Evolutionary conservation across 2,329 filamentous ascomycete species (phyloP), one percentile per base, ranked within the genome.

Genomic region (Penicillium digitatum): DNA sequence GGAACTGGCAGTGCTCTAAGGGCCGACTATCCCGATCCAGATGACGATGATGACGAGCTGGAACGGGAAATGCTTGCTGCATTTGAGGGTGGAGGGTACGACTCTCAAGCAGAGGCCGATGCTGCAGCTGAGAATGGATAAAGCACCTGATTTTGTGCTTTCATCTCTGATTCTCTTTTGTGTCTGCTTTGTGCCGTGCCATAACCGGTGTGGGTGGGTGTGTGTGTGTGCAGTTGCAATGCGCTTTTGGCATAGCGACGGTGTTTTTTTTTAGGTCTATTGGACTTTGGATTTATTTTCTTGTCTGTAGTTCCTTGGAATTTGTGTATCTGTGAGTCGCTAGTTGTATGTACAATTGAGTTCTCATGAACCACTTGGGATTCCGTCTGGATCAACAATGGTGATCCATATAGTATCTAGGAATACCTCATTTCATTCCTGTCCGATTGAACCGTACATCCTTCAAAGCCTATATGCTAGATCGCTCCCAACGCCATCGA

Each of bases 21-120:
- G 47, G 68, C 65, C 26, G 67, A 49, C 2, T 57, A 62, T 27
- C 60, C 61, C 0, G 66, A 69, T 18, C 66, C 69, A 2, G 69
- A 71, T 34, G 75, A 77, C 18, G 77, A 77, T 8, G 75, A 80
- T 10, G 77, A 78, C 54, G 77, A 76, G 47, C 63, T 79, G 22
- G 77, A 79, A 55, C 70, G 72, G 35, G 84, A 86, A 63, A 76
- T 88, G 67, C 74, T 85, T 64, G 83, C 83, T 1, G 84, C 82
- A 60, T 74, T 86, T 60, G 82, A 84, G 52, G 74, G 73, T 22
- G 68, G 62, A 5, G 68, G 64, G 11, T 70, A 74, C 46, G 74
- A 72, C 34, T 57, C 64, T 22, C 61, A 69, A 49, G 69, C 62
- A 52, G 70, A 76, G 56, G 69, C 72, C 55, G 68, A 73, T 26